Base-by-base conservation (phyloP, 345 rosid species). In the Bruguiera parviflora region DNA sequence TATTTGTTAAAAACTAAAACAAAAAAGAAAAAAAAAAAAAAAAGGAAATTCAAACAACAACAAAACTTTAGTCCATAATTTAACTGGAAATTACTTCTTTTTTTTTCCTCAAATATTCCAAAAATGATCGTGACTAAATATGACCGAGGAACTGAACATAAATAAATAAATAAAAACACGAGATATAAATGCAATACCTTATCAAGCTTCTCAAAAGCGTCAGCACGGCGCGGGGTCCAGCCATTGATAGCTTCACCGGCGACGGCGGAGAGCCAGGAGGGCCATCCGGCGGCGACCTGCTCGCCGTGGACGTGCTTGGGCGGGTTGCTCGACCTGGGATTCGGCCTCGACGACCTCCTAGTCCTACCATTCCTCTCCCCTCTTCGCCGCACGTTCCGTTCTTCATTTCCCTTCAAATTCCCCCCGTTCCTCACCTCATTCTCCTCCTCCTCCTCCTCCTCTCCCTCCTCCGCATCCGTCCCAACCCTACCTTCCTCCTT, bases 171-270 rank as follows among this genome's bases (percentile, higher is more conserved):
- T 27, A 5, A 43, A 24, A 24, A 8, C n/a, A 46, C 8, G 20
- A 51, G n/a, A 19, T n/a, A 59, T 5, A 66, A 56, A 39, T n/a
- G 3, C 16, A 37, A 58, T 43, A 71, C 79, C 75, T 76, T 76
- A 63, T 71, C 79, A 65, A 71, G 71, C 75, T 76, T 76, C 68
- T 76, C 69, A 33, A 71, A 76, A 46, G 75, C 53, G 43, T 76
- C 79, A 56, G 79, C 79, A 6, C 79, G 79, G 28, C 79, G 68
- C 7, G 79, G 79, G 31, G 68, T 76, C 79, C 75, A 76, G 0
- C 75, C 79, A 71, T 76, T 71, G 35, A 76, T 76, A 49, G 79
- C 79, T 57, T 71, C 75, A 39, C 79, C 79, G 51, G 79, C 79
- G 25, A 76, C 79, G 39, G 75, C 75, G 16, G 79, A 71, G 27